A percentile compares a stretch with the other conserved stretches of the same genome.
These are phyloP conservation scores for Annulohypoxylon bovei DNA, from an alignment of 495 filamentous ascomycete species.

Conservation along the genomic window DNA sequence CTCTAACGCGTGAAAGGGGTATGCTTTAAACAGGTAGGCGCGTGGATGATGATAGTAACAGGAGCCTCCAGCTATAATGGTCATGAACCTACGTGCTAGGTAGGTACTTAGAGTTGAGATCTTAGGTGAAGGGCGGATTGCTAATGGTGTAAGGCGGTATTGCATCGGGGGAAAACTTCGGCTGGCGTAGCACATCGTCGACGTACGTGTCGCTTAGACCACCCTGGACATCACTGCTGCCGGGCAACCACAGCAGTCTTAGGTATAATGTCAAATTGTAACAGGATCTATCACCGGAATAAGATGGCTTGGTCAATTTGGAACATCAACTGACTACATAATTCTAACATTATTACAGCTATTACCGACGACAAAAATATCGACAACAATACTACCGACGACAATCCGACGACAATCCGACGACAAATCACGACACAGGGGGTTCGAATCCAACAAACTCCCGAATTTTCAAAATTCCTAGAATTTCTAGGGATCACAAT, in stretches of 20 bases:
- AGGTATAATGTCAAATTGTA: neutral
- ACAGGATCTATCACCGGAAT: neutral
- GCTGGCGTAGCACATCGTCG: neutral
- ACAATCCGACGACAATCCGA: too few species aligned
- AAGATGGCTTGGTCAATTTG: conserved; percentile 10
- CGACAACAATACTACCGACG: too few species aligned
- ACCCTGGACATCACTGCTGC: neutral
- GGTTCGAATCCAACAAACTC: neutral
- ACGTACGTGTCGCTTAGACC: neutral
- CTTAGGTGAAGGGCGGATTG: neutral
- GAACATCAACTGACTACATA: neutral
- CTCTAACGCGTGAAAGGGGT: neutral
- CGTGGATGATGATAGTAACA: neutral
- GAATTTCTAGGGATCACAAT: neutral
- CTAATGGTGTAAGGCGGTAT: neutral
- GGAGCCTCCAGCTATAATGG: too few species aligned
- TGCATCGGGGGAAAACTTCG: neutral
- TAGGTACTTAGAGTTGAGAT: too few species aligned
- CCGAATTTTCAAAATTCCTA: neutral
- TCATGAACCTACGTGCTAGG: too few species aligned
- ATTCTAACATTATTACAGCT: neutral
- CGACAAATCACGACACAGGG: neutral
- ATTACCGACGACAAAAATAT: too few species aligned
- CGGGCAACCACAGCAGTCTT: neutral
- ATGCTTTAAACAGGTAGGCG: neutral